These are phyloP conservation scores for Artemisia annua DNA, from an alignment of 129 eudicot genomes.

Conservation along the genomic window DNA sequence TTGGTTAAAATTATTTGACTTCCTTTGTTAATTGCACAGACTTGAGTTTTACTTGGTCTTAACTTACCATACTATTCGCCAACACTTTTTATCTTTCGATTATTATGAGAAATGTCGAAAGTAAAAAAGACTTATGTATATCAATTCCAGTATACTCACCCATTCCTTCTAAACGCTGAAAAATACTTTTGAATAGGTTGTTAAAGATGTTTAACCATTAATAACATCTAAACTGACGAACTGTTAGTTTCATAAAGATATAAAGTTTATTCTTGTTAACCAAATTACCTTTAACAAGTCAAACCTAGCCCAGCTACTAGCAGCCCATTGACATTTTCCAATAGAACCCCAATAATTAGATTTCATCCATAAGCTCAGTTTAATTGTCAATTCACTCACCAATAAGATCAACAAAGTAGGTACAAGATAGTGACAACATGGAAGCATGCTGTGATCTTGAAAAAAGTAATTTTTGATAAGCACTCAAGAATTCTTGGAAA, in stretches of 20 bases:
- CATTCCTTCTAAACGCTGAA: too few relatives aligned
- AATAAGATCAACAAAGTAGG: background rate
- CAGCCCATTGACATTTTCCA: slow-evolving; percentile 2
- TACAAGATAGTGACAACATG: slow-evolving; percentile 26
- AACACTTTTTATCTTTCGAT: too few relatives aligned
- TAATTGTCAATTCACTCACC: slow-evolving; percentile 3
- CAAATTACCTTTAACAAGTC: slow-evolving; percentile 10
- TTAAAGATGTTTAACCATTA: background rate
- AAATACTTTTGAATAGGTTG: too few relatives aligned
- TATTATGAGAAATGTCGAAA: too few relatives aligned
- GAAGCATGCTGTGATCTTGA: slow-evolving; percentile 17
- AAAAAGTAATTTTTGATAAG: background rate
- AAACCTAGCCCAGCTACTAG: slow-evolving; percentile 15
- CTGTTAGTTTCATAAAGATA: too few relatives aligned
- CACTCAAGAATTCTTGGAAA: background rate
- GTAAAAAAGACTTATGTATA: too few relatives aligned
- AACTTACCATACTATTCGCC: too few relatives aligned
- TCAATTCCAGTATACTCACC: too few relatives aligned
- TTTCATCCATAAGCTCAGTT: background rate
- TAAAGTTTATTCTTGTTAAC: background rate
- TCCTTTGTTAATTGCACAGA: background rate
- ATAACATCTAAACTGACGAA: too few relatives aligned
- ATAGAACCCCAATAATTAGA: background rate
- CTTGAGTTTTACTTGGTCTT: too few relatives aligned
- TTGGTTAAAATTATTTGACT: slow-evolving; percentile 21